Percentiles rank a stretch among this genome's conserved stretches.
These are phyloP conservation scores for Pestalotiopsis sp. DNA, from an alignment of 2,329 filamentous ascomycete species.

Conservation along the genomic window DNA sequence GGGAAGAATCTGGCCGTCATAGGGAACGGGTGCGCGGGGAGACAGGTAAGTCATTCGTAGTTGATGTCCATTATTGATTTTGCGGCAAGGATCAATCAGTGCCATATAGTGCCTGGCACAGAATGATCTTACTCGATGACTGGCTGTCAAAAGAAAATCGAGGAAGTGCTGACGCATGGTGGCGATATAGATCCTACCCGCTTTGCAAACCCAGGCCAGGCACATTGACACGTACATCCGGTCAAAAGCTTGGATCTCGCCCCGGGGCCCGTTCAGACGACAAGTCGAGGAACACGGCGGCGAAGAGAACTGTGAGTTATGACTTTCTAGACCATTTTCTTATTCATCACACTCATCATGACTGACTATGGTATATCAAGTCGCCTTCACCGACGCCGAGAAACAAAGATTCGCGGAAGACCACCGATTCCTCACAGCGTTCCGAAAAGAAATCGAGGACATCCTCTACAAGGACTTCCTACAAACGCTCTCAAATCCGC, in stretches of 20 bases:
- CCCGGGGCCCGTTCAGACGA: neutral
- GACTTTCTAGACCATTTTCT: too few relatives aligned
- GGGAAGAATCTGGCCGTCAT: neutral
- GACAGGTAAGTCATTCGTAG: neutral
- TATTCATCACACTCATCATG: neutral
- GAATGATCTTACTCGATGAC: too few relatives aligned
- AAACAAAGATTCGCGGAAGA: neutral
- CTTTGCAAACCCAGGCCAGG: neutral
- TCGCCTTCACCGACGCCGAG: neutral
- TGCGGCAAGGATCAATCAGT: too few relatives aligned
- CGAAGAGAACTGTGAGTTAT: neutral
- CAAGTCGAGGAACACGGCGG: neutral
- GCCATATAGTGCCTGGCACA: too few relatives aligned
- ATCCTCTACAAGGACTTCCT: neutral
- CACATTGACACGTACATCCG: neutral
- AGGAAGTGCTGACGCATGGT: too few relatives aligned
- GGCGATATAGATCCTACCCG: neutral
- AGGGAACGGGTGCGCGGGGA: neutral
- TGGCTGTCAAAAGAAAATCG: too few relatives aligned
- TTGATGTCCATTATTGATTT: too few relatives aligned
- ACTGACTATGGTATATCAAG: neutral
- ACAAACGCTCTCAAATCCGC: neutral
- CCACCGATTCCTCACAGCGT: neutral
- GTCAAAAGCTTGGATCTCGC: neutral
- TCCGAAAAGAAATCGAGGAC: neutral